Conservation (phyloP, 306 rosid species). For the Oemleria cerasiformis region DNA sequence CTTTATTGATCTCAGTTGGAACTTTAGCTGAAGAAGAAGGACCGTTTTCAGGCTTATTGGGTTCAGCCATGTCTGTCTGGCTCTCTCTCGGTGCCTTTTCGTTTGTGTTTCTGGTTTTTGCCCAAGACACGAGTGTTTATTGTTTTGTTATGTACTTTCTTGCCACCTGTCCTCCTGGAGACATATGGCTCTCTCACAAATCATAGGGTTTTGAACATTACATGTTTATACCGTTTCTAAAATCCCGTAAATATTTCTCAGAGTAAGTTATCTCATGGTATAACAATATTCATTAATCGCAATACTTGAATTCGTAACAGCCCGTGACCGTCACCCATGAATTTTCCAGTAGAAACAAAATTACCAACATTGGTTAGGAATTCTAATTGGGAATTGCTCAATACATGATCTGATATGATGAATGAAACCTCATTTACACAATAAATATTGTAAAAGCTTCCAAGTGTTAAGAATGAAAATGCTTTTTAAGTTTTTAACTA, state of each 20-base stretch:
- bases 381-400: background rate
- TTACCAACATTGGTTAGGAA: background rate
- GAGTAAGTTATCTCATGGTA: no score
- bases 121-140: background rate
- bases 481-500: background rate
- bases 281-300: no score
- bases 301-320: no score
- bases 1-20: conserved; percentile 10
- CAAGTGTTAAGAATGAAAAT: background rate
- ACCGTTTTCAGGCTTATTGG: conserved; percentile 20
- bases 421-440: background rate
- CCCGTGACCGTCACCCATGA: no score
- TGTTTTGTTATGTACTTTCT: no score
- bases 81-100: background rate
- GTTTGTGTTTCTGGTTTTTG: background rate
- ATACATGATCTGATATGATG: background rate
- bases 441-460: background rate
- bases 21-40: conserved; percentile 18
- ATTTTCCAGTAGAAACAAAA: no score
- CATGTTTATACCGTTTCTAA: no score
- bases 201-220: no score
- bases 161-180: background rate
- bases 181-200: background rate
- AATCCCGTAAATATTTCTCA: no score
- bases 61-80: conserved; percentile 22